Conservation (phyloP, 345 rosid species). For the Camelina sativa region DNA sequence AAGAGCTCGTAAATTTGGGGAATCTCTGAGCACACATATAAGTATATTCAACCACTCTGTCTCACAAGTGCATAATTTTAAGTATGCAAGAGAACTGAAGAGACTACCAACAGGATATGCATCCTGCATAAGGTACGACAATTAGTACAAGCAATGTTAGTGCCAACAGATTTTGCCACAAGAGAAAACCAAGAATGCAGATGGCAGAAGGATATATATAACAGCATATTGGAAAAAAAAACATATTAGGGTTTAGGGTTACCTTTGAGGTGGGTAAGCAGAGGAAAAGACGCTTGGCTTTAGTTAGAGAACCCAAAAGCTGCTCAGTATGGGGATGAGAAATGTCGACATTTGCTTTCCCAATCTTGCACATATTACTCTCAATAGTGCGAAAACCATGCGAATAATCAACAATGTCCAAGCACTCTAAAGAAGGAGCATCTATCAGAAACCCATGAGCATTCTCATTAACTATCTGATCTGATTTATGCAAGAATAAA, state of each 20-base stretch:
- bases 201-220: not conserved
- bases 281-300: conserved; percentile 1
- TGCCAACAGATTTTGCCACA: not conserved
- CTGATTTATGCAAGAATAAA: not conserved
- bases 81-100: not conserved
- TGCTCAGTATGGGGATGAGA: not conserved
- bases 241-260: not conserved
- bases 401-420: not conserved
- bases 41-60: conserved; percentile 23
- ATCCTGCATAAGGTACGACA: not conserved
- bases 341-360: not conserved
- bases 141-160: not conserved
- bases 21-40: conserved; percentile 15
- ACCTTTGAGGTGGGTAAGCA: not conserved
- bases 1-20: conserved; percentile 6
- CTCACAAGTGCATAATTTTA: conserved; percentile 7
- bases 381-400: not conserved
- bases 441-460: conserved; percentile 22
- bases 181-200: not conserved
- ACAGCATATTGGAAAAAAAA: not conserved
- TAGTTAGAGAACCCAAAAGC: conserved; percentile 10
- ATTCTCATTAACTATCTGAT: not conserved
- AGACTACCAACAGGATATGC: not conserved
- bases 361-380: no score
- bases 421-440: conserved; percentile 19